These are phyloP conservation scores for Suillus paluster DNA, from an alignment of 768 basidiomycete genomes.

Conservation along the genomic window DNA sequence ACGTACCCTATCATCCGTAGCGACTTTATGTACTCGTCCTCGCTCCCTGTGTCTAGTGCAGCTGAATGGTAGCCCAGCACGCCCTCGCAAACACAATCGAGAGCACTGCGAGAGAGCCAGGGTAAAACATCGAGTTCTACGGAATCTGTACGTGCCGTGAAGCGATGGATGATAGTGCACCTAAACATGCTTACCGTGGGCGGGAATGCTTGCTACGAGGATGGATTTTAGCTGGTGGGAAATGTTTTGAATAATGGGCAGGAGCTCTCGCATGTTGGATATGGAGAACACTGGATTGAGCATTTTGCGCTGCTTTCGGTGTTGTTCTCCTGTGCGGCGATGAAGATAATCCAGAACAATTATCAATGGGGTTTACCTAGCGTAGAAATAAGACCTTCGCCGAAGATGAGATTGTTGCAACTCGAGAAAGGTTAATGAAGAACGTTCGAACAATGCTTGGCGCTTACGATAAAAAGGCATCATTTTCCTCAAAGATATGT, in stretches of 20 bases:
- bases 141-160: not conserved
- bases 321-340: constrained; percentile 5
- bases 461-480: constrained; percentile 19
- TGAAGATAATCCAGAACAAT: not conserved
- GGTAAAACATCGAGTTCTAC: constrained; percentile 27
- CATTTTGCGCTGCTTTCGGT: constrained; percentile 9
- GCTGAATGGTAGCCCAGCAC: constrained; percentile 29
- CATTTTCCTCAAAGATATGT: constrained; percentile 27
- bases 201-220: not conserved
- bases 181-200: not conserved
- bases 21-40: constrained; percentile 21
- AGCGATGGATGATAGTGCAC: not conserved
- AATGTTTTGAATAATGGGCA: constrained; percentile 22
- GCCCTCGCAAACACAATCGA: constrained; percentile 30
- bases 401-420: constrained; percentile 21
- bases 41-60: constrained; percentile 18
- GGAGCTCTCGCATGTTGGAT: constrained; percentile 5
- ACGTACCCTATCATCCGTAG: constrained; percentile 25
- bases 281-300: constrained; percentile 11
- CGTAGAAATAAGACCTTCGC: constrained; percentile 31
- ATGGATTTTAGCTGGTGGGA: constrained; percentile 8
- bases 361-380: constrained; percentile 15
- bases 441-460: not conserved
- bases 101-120: constrained; percentile 26
- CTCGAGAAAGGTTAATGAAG: not conserved